Evolutionary conservation across 148 eudicot genomes (phyloP), one percentile per base, ranked within the genome.

Genomic region (Amaranthus cruentus): DNA sequence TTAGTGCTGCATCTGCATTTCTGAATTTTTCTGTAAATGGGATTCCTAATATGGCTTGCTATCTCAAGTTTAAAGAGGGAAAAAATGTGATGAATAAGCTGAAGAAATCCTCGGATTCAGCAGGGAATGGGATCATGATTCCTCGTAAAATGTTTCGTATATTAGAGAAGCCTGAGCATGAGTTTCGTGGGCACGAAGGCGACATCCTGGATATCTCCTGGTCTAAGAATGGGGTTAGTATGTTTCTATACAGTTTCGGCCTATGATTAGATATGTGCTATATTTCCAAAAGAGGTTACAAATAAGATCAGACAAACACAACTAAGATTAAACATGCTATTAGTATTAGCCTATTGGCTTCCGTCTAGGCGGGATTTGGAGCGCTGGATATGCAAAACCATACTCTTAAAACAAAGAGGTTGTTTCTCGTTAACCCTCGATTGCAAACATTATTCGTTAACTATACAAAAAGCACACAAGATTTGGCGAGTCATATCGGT

Each of bases 121-220:
- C 93, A 57, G 83, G 85, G 73, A 28, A 67, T 50, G 70, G 56
- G 2, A 90, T 91, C 63, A 82, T 95, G 82, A 73, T 95, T 70
- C 99, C 99, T 59, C 87, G 84, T 2, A 91, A 86, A 81, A 78
- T 77, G 55, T 95, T 95, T 71, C 85, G 77, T 47, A 74, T 95
- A 6, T 55, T 81, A 69, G 97, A 95, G 86, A 84, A 85, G 81
- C 96, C 97, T 13, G 8, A 86, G 54, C 87, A 88, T 43, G 91
- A 85, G 82, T 90, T 91, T 71, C 81, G 75, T 78, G 99, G 96
- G 63, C 99, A 91, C 69, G 69, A 75, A 67, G 90, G 92, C 2
- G 92, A 92, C 72, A 85, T 95, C 64, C 78, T 90, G 79, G 91
- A 89, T 78, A 85, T 93, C 68, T 85, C 98, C 14, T 93, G 98